Evolutionary conservation across 176 grass and related monocot genomes (phyloP), one percentile per base, ranked within the genome.

Genomic region (Bolboschoenus planiculmis): DNA sequence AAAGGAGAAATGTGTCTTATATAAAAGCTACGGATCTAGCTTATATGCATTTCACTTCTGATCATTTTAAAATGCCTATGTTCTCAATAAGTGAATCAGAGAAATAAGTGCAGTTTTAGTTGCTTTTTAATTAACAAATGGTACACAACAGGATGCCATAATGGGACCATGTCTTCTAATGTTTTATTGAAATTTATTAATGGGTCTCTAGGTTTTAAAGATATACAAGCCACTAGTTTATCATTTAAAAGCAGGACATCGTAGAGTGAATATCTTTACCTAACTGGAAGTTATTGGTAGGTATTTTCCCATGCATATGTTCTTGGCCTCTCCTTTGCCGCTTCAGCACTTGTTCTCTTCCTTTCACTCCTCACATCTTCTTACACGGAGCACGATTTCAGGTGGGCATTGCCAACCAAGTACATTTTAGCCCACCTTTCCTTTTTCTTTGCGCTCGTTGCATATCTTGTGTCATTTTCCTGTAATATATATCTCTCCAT

Each of bases 341-440:
- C 86, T 4, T 58, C 71, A 0, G 51, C 86, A 13, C 33, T 87
- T 21, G 81, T 87, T 10, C 71, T 78, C 9, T 87, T 87, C 57
- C 35, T 87, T 50, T 87, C 86, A n/a, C 30, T 87, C 15, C 2
- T 83, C 31, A 87, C 56, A 71, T 78, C 70, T 33, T 44, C 80
- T 26, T 87, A 87, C 86, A 84, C 66, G 26, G 68, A 83, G 81
- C 30, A 21, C 4, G 71, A 87, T 53, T 87, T 87, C 58, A 64
- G 81, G 26, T 56, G 56, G 26, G 35, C 58, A 10, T 8, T 84
- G 20, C 80, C 86, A 7, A 58, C 26, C 4, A 83, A 83, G 59
- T 87, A 68, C 55, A 24, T 83, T 3, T 83, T 84, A 1, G 81
- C 86, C 4, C 63, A 39, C 56, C 26, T 47, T 10, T 87, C 86